Conservation (phyloP, 2,329 filamentous ascomycete species). For the Ophiostoma himal-ulmi region DNA sequence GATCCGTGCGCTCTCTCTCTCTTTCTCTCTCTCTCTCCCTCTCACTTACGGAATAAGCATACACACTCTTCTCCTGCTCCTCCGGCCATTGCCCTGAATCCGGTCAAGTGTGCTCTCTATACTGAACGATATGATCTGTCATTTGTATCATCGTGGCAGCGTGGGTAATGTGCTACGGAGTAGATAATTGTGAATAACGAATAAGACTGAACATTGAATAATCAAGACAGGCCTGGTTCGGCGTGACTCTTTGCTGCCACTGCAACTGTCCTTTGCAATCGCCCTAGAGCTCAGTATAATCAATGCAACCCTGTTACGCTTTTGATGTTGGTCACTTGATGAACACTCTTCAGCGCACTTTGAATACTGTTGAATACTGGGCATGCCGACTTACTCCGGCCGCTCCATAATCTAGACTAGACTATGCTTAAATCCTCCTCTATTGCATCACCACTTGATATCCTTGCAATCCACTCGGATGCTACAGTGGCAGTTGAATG, state of each 20-base stretch:
- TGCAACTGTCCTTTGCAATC: background rate
- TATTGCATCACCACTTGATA: background rate
- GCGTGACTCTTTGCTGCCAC: background rate
- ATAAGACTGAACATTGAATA: background rate
- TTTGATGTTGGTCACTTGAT: background rate
- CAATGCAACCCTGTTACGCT: background rate
- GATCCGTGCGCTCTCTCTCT: background rate
- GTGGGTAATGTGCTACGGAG: background rate
- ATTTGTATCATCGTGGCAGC: background rate
- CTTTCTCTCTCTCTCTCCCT: background rate
- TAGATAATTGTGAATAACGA: too few relatives aligned
- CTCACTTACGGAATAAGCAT: too few relatives aligned
- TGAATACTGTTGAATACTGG: background rate
- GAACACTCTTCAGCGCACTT: too few relatives aligned
- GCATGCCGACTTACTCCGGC: background rate
- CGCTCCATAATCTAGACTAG: too few relatives aligned
- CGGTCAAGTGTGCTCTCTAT: background rate
- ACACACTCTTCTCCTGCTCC: background rate
- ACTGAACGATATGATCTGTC: background rate
- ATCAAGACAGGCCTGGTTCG: background rate
- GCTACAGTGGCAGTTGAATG: background rate
- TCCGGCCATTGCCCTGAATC: background rate
- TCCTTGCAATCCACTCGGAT: constrained; percentile 1
- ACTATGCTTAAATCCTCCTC: background rate
- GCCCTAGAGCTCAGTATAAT: background rate